Conservation (phyloP, 768 basidiomycete genomes). For the Daedaleopsis nitida region DNA sequence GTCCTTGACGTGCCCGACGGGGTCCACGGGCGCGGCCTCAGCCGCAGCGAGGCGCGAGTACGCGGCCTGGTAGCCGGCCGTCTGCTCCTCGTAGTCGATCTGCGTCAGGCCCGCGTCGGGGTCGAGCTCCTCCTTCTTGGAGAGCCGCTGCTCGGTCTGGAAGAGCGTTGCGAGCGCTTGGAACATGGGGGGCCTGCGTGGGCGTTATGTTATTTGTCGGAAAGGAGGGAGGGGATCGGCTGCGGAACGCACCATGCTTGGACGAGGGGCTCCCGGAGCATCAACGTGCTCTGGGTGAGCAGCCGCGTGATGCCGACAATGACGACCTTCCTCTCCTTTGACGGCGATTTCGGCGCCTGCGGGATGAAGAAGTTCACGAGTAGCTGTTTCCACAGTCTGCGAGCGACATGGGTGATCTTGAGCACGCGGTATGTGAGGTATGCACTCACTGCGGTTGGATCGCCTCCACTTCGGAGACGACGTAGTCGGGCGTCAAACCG, state of each 20-base stretch:
- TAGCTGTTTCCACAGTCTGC: slow-evolving; percentile 81
- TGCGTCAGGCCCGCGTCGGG: slow-evolving; percentile 61
- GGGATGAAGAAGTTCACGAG: slow-evolving; percentile 76
- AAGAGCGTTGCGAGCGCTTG: slow-evolving; percentile 76
- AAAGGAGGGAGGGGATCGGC: background rate
- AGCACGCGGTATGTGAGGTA: background rate
- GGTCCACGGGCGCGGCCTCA: slow-evolving; percentile 39
- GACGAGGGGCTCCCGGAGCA: slow-evolving; percentile 65
- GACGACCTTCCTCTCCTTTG: slow-evolving; percentile 83
- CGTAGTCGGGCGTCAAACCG: slow-evolving; percentile 75
- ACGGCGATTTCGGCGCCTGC: slow-evolving; percentile 77
- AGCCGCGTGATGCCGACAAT: slow-evolving; percentile 80
- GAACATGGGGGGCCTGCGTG: slow-evolving; percentile 68
- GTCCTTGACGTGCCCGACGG: slow-evolving; percentile 34
- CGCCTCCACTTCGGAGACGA: slow-evolving; percentile 76
- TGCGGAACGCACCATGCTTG: slow-evolving; percentile 56
- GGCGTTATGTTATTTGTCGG: background rate
- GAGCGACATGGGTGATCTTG: background rate
- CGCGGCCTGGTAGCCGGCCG: slow-evolving; percentile 90
- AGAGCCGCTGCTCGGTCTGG: slow-evolving; percentile 72
- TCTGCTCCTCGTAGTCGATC: slow-evolving; percentile 90
- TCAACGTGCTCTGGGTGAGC: slow-evolving; percentile 70
- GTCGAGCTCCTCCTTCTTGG: slow-evolving; percentile 48
- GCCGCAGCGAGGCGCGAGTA: slow-evolving; percentile 87
- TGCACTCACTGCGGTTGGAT: slow-evolving; percentile 78